Conservation (phyloP, 169 alveolate genomes). For the Eimeria praecox region DNA sequence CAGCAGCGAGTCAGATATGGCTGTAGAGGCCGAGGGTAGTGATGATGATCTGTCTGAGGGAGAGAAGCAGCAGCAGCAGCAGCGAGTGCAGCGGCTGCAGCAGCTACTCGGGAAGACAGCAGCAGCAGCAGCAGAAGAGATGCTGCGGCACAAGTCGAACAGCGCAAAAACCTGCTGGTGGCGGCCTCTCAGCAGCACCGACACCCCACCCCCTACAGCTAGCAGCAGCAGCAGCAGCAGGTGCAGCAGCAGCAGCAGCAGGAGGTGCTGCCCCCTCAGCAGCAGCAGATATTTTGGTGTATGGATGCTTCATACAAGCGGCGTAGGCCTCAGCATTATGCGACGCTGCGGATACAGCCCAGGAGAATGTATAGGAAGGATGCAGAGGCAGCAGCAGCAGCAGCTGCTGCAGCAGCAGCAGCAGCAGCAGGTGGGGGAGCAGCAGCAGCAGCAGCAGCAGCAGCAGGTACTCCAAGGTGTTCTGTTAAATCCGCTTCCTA, state of each 20-base stretch:
- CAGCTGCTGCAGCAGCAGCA: constrained; percentile 2
- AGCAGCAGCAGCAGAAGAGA: constrained; percentile 36
- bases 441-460: neutral
- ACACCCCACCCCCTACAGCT: neutral
- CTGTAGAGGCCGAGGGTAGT: neutral
- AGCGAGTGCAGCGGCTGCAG: neutral
- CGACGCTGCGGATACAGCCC: constrained; percentile 37
- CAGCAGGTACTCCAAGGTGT: neutral
- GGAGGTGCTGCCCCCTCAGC: constrained; percentile 51
- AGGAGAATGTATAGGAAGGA: constrained; percentile 49
- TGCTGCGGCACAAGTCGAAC: neutral
- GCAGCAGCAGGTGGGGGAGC: neutral
- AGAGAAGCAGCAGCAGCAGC: constrained; percentile 31
- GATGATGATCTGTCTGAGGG: neutral
- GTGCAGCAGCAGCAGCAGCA: constrained; percentile 52
- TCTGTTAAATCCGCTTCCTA: neutral
- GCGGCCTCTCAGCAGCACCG: constrained; percentile 4
- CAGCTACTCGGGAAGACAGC: neutral
- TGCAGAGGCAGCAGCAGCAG: constrained; percentile 30
- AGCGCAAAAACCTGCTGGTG: neutral
- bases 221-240: constrained; percentile 28
- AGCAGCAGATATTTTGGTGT: constrained; percentile 62
- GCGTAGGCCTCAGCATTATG: constrained; percentile 56
- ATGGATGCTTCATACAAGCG: constrained; percentile 64
- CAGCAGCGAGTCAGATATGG: constrained; percentile 41